phyloP scores from a whole-genome alignment of 2,329 filamentous ascomycete species.

The Arthrobotrys sinensis region DNA sequence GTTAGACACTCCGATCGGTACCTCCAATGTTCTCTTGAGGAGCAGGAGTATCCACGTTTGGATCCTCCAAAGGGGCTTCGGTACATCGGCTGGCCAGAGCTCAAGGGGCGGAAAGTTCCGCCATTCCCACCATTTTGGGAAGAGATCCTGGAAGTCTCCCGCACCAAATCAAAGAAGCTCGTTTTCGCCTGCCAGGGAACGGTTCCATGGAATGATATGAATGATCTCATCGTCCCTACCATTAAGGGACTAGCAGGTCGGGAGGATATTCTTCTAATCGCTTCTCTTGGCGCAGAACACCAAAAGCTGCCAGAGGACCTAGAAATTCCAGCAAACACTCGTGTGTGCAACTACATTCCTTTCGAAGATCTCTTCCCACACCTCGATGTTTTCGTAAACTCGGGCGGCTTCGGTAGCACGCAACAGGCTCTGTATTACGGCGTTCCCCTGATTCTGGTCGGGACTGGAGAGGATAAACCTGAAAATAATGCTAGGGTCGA shows the following conservation, averaged over 20 bases:
- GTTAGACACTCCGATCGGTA: conserved; percentile 43
- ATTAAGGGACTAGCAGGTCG: conserved; percentile 68
- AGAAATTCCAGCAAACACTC: conserved; percentile 68
- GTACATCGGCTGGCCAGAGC: conserved; percentile 56
- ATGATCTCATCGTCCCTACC: conserved; percentile 70
- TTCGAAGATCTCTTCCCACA: conserved; percentile 70
- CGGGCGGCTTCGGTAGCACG: conserved; percentile 71
- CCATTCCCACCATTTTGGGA: conserved; percentile 70
- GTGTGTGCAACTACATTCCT: conserved; percentile 70
- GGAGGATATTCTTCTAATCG: conserved; percentile 68
- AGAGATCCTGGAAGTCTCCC: conserved; percentile 66
- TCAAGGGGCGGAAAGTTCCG: conserved; percentile 53
- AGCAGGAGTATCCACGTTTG: conserved; percentile 49
- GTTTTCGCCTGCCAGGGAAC: conserved; percentile 72
- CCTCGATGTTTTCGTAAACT: conserved; percentile 69
- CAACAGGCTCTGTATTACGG: conserved; percentile 69
- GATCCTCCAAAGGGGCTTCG: conserved; percentile 48
- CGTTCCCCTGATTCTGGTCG: conserved; percentile 70
- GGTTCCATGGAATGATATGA: conserved; percentile 66
- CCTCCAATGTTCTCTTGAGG: conserved; percentile 55
- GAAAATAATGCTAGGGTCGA: conserved; percentile 69
- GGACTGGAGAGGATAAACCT: conserved; percentile 67
- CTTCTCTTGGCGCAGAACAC: conserved; percentile 65
- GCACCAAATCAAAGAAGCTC: conserved; percentile 68
- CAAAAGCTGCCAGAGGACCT: conserved; percentile 64